phyloP scores from a whole-genome alignment of 352 stramenopile species.

The Pythium pyrilobum region DNA sequence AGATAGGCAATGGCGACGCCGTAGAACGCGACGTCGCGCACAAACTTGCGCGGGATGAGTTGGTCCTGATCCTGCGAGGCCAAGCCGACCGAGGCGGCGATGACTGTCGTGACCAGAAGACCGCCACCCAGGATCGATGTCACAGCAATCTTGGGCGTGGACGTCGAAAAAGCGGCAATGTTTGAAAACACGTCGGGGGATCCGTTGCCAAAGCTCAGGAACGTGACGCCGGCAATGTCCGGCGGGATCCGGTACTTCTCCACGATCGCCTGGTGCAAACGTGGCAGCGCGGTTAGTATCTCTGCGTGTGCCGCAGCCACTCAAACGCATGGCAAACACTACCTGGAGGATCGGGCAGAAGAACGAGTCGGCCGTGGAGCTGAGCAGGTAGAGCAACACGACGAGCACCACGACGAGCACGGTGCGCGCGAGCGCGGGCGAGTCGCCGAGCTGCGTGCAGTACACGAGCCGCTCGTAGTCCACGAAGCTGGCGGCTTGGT shows the following conservation, averaged over 20 bases:
- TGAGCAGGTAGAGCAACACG: slow-evolving; percentile 69
- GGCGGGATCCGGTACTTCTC: slow-evolving; percentile 73
- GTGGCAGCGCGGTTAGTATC: too few species aligned
- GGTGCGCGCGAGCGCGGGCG: slow-evolving; percentile 28
- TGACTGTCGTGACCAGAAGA: slow-evolving; percentile 72
- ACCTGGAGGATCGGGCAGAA: slow-evolving; percentile 74
- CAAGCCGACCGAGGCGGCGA: slow-evolving; percentile 63
- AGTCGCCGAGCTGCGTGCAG: slow-evolving; percentile 44
- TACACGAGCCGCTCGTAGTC: slow-evolving; percentile 66
- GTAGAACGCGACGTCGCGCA: slow-evolving; percentile 76
- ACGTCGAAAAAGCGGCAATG: slow-evolving; percentile 59
- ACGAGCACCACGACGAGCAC: slow-evolving; percentile 45
- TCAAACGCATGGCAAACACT: background rate
- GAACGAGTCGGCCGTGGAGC: slow-evolving; percentile 78
- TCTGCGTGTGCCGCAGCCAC: too few species aligned
- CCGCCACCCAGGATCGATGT: slow-evolving; percentile 65
- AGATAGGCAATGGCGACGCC: slow-evolving; percentile 64
- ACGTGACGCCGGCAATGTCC: slow-evolving; percentile 69
- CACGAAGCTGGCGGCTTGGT: slow-evolving; percentile 33
- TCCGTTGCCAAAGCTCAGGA: slow-evolving; percentile 78
- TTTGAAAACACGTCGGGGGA: slow-evolving; percentile 80
- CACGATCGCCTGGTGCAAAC: slow-evolving; percentile 44
- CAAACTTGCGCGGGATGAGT: slow-evolving; percentile 67
- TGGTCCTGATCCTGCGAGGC: slow-evolving; percentile 66
- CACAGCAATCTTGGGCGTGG: slow-evolving; percentile 63